Evolutionary conservation across 306 rosid genomes (phyloP).

Genomic region (Cucurbita maxima): DNA sequence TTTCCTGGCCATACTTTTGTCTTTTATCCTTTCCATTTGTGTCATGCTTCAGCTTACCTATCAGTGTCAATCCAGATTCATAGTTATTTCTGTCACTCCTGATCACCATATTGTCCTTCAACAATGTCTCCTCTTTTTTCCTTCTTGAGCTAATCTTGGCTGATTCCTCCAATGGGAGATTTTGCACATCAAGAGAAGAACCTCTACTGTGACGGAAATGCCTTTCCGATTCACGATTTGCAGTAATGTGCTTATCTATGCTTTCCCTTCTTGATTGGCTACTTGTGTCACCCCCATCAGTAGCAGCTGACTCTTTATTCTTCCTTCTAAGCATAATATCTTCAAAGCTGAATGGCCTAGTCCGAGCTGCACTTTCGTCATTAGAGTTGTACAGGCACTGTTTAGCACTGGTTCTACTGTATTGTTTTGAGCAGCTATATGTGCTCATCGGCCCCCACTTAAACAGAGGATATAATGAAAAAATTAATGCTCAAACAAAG

Average conservation of each 20-base stretch:
- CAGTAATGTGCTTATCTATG: conserved; percentile 23
- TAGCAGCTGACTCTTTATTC: conserved; percentile 34
- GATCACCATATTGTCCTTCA: conserved; percentile 22
- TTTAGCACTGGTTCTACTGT: conserved; percentile 18
- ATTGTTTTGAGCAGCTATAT: conserved; percentile 27
- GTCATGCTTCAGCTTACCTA: conserved; percentile 9
- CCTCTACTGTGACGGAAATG: conserved; percentile 9
- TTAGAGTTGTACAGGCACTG: conserved; percentile 20
- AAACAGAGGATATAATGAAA: background rate
- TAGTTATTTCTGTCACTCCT: conserved; percentile 24
- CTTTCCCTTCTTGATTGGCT: conserved; percentile 14
- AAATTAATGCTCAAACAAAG: background rate
- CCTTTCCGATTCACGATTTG: conserved; percentile 24
- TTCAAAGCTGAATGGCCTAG: conserved; percentile 73
- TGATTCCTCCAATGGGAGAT: conserved; percentile 19
- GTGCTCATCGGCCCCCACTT: conserved; percentile 39
- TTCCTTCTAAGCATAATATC: conserved; percentile 70
- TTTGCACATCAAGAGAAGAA: conserved; percentile 23
- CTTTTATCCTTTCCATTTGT: conserved; percentile 7
- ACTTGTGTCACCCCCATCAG: conserved; percentile 19
- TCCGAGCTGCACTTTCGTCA: conserved; percentile 76
- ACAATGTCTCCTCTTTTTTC: conserved; percentile 24
- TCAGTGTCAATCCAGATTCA: conserved; percentile 19
- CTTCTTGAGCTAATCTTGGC: conserved; percentile 35
- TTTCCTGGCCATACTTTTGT: conserved; percentile 8